Percentiles rank a stretch among this genome's conserved stretches.
These are phyloP conservation scores for Penicillium verrucosum DNA, from an alignment of 2,329 filamentous ascomycete species.

Conservation along the genomic window DNA sequence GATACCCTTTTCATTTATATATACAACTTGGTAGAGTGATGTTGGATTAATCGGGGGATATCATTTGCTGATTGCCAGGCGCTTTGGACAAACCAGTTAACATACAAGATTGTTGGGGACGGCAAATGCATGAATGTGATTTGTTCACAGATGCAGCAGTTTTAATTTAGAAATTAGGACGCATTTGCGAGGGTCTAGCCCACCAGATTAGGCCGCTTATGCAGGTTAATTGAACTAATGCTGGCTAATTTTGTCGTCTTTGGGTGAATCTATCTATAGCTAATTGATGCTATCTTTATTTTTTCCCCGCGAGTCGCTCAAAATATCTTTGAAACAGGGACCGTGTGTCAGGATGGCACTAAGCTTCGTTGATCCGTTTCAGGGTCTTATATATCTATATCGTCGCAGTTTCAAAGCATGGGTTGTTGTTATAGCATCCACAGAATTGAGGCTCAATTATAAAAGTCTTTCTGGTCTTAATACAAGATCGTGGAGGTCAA, in stretches of 20 bases:
- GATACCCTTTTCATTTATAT: conserved; percentile 1
- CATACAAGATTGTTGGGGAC: conserved; percentile 13
- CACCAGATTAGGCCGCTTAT: not conserved
- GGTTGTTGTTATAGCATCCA: not conserved
- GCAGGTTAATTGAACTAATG: conserved; percentile 8
- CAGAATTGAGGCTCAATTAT: not conserved
- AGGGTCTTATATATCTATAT: conserved; percentile 16
- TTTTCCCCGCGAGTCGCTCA: conserved; percentile 5
- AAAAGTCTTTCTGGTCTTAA: not conserved
- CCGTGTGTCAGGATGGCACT: conserved; percentile 11
- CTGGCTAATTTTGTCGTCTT: conserved; percentile 21
- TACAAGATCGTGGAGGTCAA: not conserved
- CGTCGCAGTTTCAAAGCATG: not conserved
- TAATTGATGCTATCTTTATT: conserved; percentile 23
- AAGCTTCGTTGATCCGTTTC: conserved; percentile 14
- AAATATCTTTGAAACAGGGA: conserved; percentile 23
- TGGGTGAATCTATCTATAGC: conserved; percentile 22
- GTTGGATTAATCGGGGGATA: not conserved
- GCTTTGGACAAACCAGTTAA: conserved; percentile 14
- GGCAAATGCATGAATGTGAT: conserved; percentile 1
- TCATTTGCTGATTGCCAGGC: conserved; percentile 8
- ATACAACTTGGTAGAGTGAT: not conserved
- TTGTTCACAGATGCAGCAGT: not conserved
- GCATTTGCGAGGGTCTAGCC: conserved; percentile 2
- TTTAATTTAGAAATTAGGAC: conserved; percentile 8